Base-by-base conservation (phyloP, 1,284 basidiomycete species). In the Fistulinella staudtii region DNA sequence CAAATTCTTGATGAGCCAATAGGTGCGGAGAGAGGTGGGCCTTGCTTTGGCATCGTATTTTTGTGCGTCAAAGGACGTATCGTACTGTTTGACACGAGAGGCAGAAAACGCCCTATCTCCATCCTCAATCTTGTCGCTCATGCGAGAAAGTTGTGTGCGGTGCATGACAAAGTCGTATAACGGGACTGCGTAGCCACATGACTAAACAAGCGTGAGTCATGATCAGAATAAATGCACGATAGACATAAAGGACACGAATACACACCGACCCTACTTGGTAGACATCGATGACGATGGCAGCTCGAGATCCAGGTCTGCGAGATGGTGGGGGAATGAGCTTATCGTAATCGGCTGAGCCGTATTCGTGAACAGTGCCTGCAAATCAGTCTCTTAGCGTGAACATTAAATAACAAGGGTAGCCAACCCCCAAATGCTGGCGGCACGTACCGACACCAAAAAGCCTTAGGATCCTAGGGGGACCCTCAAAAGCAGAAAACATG, bases 401-500 rank as follows among this genome's bases (percentile, higher is more conserved):
- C n/a, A n/a, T n/a, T n/a, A n/a, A n/a, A n/a, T n/a, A n/a, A n/a
- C n/a, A n/a, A n/a, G n/a, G n/a, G n/a, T n/a, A n/a, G n/a, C n/a
- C n/a, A n/a, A n/a, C n/a, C n/a, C n/a, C n/a, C n/a, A n/a, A n/a
- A n/a, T n/a, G n/a, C n/a, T n/a, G n/a, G n/a, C n/a, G n/a, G 31
- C 3, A 41, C 58, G 18, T 39, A 73, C 79, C 79, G 47, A 56
- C 69, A 3, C 77, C 78, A 46, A 70, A 80, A 13, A 81, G 60
- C 30, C 78, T 66, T 23, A 72, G 41, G 46, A 80, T 77, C 28
- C 69, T 66, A 10, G 79, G 75, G 0, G 76, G 70, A 1, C 77
- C 78, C 21, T 79, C 70, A 48, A 80, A 76, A 0, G 77, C 76
- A 48, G 57, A 65, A 58, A 82, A 77, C 65, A 80, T 61, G 45